Percentiles rank a stretch among this genome's conserved stretches.
These are phyloP conservation scores for Meyerozyma carpophila DNA, from an alignment of 1,139 yeast genomes.

Conservation along the genomic window DNA sequence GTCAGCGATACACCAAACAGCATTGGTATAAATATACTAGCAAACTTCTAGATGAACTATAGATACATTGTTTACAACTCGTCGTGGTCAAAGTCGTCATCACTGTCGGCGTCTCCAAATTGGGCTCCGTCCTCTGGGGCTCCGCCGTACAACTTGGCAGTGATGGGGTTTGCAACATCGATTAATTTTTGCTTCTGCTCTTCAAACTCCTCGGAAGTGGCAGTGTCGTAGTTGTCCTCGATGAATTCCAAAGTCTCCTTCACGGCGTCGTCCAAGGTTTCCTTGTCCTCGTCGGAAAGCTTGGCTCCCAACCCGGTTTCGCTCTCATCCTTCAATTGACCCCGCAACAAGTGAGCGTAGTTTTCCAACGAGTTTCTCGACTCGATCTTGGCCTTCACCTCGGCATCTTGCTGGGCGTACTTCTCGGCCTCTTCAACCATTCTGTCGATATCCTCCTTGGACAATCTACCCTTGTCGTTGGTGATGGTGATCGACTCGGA, in stretches of 20 bases:
- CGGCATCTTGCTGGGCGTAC: conserved; percentile 83
- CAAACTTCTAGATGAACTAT: conserved; percentile 1
- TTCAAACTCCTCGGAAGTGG: conserved; percentile 87
- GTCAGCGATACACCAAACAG: neutral
- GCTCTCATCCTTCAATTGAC: conserved; percentile 58
- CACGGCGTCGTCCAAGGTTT: conserved; percentile 80
- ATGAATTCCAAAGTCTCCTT: conserved; percentile 86
- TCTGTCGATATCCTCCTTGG: conserved; percentile 88
- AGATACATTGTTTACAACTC: conserved; percentile 28
- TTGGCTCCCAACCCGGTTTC: conserved; percentile 67
- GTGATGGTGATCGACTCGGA: conserved; percentile 90
- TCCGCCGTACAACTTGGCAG: conserved; percentile 79
- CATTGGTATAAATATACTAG: neutral
- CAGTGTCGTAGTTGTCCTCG: conserved; percentile 81
- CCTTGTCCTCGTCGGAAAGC: conserved; percentile 88
- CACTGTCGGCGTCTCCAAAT: conserved; percentile 53
- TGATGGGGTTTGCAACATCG: conserved; percentile 85
- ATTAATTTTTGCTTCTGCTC: conserved; percentile 88
- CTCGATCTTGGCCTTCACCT: conserved; percentile 74
- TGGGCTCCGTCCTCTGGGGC: conserved; percentile 47
- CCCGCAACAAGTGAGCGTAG: conserved; percentile 40
- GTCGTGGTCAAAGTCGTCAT: conserved; percentile 60
- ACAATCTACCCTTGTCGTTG: conserved; percentile 94
- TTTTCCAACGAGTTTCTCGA: conserved; percentile 47
- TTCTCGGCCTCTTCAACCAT: conserved; percentile 95